Conservation (phyloP, 495 filamentous ascomycete species). For the Penicillium goetzii region DNA sequence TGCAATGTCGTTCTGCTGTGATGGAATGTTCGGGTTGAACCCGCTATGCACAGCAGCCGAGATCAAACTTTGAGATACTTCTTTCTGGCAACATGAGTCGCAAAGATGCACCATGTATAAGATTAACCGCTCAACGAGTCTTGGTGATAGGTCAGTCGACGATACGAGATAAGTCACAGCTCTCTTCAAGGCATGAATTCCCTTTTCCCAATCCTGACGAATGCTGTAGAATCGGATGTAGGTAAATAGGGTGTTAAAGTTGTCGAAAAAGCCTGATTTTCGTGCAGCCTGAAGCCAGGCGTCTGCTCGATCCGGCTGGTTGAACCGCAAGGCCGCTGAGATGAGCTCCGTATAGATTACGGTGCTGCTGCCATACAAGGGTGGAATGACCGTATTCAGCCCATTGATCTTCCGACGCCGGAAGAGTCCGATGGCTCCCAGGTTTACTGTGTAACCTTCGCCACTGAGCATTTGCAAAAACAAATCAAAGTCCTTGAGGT, state of each 20-base stretch:
- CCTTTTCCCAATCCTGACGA: slow-evolving; percentile 45
- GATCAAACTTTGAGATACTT: slow-evolving; percentile 41
- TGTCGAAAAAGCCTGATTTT: slow-evolving; percentile 45
- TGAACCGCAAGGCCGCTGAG: slow-evolving; percentile 42
- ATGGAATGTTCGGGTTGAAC: slow-evolving; percentile 34
- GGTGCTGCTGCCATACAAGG: slow-evolving; percentile 39
- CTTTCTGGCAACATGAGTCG: slow-evolving; percentile 37
- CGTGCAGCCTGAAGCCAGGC: slow-evolving; percentile 47
- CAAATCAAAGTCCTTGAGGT: slow-evolving; percentile 47
- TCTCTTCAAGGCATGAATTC: slow-evolving; percentile 38
- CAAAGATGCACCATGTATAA: slow-evolving; percentile 47
- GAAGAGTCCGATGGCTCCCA: slow-evolving; percentile 33
- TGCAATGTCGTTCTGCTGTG: slow-evolving; percentile 34
- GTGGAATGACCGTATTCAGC: slow-evolving; percentile 42
- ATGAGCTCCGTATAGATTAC: slow-evolving; percentile 45
- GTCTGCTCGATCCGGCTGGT: slow-evolving; percentile 50
- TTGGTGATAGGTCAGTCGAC: slow-evolving; percentile 33
- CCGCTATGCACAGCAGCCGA: slow-evolving; percentile 44
- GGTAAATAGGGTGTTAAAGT: slow-evolving; percentile 40
- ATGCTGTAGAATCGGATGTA: slow-evolving; percentile 48
- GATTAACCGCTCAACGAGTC: slow-evolving; percentile 40
- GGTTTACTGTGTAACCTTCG: slow-evolving; percentile 40
- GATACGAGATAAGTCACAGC: slow-evolving; percentile 42
- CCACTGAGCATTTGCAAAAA: slow-evolving; percentile 49
- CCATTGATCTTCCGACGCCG: slow-evolving; percentile 39